These are phyloP conservation scores for Penicillium bovifimosum DNA, from an alignment of 495 filamentous ascomycete genomes.

Conservation along the genomic window DNA sequence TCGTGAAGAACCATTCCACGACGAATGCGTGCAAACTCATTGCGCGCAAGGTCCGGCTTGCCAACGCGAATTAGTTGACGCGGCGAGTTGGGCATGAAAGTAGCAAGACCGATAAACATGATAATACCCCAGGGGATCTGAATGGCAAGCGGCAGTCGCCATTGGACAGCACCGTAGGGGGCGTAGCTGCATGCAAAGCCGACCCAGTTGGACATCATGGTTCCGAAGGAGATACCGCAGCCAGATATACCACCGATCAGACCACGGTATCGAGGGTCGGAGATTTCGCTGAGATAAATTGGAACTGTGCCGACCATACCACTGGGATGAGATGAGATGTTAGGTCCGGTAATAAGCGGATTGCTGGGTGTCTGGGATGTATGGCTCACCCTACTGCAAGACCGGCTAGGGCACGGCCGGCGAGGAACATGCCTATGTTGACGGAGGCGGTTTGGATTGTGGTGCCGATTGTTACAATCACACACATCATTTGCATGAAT, in stretches of 20 bases:
- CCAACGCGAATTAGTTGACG: conserved; percentile 51
- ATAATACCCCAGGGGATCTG: conserved; percentile 57
- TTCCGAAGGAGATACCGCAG: conserved; percentile 53
- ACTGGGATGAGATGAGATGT: conserved; percentile 13
- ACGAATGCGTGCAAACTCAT: conserved; percentile 46
- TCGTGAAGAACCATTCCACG: conserved; percentile 44
- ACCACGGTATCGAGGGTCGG: conserved; percentile 46
- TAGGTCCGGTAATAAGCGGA: background rate
- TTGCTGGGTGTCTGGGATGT: background rate
- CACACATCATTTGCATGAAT: conserved; percentile 54
- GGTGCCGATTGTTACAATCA: conserved; percentile 53
- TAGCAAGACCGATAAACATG: conserved; percentile 49
- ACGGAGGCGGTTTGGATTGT: conserved; percentile 52
- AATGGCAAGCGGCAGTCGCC: conserved; percentile 52
- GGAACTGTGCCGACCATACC: conserved; percentile 53
- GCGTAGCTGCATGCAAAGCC: conserved; percentile 54
- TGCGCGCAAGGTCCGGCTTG: conserved; percentile 44
- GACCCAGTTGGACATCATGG: conserved; percentile 55
- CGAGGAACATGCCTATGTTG: conserved; percentile 57
- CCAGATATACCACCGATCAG: conserved; percentile 56
- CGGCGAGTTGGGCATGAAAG: conserved; percentile 57
- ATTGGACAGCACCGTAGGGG: conserved; percentile 48
- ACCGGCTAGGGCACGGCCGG: conserved; percentile 51
- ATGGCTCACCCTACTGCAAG: conserved; percentile 46
- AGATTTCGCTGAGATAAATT: conserved; percentile 56